These are phyloP conservation scores for Aspergillus tanneri DNA, from an alignment of 2,329 filamentous ascomycete genomes.

Conservation along the genomic window DNA sequence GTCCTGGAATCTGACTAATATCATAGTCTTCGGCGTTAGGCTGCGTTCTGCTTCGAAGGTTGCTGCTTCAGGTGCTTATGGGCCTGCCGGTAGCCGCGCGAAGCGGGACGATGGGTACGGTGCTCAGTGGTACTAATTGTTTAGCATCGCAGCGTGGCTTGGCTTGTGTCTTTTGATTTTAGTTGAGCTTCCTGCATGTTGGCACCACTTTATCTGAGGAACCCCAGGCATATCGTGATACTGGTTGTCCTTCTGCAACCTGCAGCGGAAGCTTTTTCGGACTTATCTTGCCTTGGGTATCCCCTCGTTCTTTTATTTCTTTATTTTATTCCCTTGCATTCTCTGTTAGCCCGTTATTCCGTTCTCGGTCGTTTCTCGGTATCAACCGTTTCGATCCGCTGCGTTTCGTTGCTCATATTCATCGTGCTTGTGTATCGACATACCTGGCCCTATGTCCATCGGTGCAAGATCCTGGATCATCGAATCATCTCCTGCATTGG, in stretches of 20 bases:
- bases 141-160: slow-evolving; percentile 32
- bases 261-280: slow-evolving; percentile 33
- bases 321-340: slow-evolving; percentile 36
- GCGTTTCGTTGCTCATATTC: slow-evolving; percentile 21
- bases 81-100: slow-evolving; percentile 51
- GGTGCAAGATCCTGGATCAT: slow-evolving; percentile 9
- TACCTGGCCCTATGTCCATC: slow-evolving; percentile 9
- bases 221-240: slow-evolving; percentile 31
- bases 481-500: slow-evolving; percentile 1
- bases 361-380: slow-evolving; percentile 37
- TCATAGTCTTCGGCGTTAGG: slow-evolving; percentile 81
- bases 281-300: slow-evolving; percentile 36
- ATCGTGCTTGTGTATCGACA: slow-evolving; percentile 19
- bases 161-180: slow-evolving; percentile 20
- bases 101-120: slow-evolving; percentile 56
- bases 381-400: slow-evolving; percentile 32
- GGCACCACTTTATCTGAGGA: slow-evolving; percentile 27
- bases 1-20: slow-evolving; percentile 77
- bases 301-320: slow-evolving; percentile 19
- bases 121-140: slow-evolving; percentile 48
- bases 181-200: slow-evolving; percentile 29
- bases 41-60: slow-evolving; percentile 79
- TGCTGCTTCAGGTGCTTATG: slow-evolving; percentile 53
- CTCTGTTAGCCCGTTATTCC: slow-evolving; percentile 37
- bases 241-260: slow-evolving; percentile 29